Percentiles rank a stretch among this genome's conserved stretches.
Conservation (phyloP, 495 filamentous ascomycete genomes). For the Annulohypoxylon nitens region DNA sequence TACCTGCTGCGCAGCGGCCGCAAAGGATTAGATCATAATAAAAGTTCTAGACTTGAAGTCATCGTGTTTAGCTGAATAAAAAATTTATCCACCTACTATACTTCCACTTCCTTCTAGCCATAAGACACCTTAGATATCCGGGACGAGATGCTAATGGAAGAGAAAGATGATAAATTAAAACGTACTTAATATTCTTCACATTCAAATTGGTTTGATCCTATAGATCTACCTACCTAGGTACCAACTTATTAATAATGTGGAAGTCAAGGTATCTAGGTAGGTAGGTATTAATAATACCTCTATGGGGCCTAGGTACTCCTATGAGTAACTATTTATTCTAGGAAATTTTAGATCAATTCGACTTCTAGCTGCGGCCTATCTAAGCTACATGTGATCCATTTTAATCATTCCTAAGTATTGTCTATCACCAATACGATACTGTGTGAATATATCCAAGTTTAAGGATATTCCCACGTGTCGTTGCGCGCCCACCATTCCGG, state of each 20-base stretch:
- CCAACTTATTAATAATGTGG: too few relatives aligned
- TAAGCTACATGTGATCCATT: too few relatives aligned
- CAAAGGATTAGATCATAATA: conserved; percentile 4
- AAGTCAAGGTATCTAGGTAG: too few relatives aligned
- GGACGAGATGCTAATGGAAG: not conserved
- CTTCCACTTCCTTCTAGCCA: not conserved
- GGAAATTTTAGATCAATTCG: too few relatives aligned
- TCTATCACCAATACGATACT: not conserved
- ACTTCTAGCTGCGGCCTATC: too few relatives aligned
- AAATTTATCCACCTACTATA: conserved; percentile 3
- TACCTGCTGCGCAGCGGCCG: conserved; percentile 21
- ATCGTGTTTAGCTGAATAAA: conserved; percentile 1
- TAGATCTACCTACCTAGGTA: too few relatives aligned
- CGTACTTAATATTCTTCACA: not conserved
- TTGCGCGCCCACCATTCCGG: not conserved
- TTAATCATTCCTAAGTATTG: too few relatives aligned
- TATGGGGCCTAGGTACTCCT: too few relatives aligned
- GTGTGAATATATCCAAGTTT: not conserved
- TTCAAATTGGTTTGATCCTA: not conserved
- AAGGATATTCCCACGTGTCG: not conserved
- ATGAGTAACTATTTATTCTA: too few relatives aligned
- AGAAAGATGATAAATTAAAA: not conserved
- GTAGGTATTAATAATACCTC: too few relatives aligned
- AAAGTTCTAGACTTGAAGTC: conserved; percentile 27
- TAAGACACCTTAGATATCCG: not conserved